A percentile compares a stretch with the other conserved stretches of the same genome.
These are phyloP conservation scores for Flaveria floridana DNA, from an alignment of 140 eudicot genomes.

Conservation along the genomic window DNA sequence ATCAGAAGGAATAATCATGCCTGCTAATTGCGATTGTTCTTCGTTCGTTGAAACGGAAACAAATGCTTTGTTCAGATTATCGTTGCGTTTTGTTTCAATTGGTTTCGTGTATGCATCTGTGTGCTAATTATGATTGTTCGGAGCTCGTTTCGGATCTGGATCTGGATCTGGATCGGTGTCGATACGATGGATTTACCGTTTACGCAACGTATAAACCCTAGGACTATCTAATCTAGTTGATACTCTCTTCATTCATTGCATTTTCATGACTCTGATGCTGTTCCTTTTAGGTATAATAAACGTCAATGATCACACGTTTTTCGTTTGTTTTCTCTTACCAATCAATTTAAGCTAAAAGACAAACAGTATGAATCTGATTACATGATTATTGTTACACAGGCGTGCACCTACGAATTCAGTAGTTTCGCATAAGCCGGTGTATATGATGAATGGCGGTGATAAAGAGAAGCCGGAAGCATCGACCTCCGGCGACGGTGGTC, in stretches of 20 bases:
- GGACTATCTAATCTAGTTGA: not conserved
- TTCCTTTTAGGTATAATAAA: constrained; percentile 18
- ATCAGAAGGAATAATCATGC: no score
- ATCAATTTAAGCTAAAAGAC: not conserved
- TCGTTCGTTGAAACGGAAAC: not conserved
- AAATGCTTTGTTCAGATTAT: not conserved
- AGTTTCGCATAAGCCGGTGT: constrained; percentile 5
- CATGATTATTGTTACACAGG: not conserved
- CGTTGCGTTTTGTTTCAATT: not conserved
- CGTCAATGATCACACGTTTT: not conserved
- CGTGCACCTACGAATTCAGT: not conserved
- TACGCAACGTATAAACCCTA: constrained; percentile 20
- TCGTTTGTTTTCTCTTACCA: not conserved
- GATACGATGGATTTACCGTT: not conserved
- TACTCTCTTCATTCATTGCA: constrained; percentile 18
- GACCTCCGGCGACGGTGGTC: constrained; percentile 12
- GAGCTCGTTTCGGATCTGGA: constrained; percentile 29
- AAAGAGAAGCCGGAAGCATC: constrained; percentile 22
- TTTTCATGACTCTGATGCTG: constrained; percentile 17
- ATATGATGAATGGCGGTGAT: constrained; percentile 12
- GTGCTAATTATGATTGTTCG: not conserved
- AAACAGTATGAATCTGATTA: not conserved
- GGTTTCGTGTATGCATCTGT: not conserved
- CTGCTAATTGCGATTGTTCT: not conserved
- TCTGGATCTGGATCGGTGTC: constrained; percentile 13